Evolutionary conservation across 768 basidiomycete species (phyloP).

Genomic region (Pisolithus sp.): DNA sequence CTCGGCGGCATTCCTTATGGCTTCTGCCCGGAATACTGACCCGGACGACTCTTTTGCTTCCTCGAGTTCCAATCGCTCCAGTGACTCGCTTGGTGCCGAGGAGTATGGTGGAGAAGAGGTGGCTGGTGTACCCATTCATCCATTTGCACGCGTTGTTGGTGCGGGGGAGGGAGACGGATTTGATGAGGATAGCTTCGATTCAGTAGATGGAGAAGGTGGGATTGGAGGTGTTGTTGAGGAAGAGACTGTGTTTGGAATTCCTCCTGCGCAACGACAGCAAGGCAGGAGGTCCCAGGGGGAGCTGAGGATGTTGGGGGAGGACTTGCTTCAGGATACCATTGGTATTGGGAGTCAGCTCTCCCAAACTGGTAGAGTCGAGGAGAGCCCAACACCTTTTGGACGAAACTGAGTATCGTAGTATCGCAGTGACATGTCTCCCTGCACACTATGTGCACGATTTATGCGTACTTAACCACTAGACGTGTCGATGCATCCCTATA

Average conservation of each 20-base stretch:
- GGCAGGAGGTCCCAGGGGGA: constrained; percentile 19
- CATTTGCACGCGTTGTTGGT: constrained; percentile 44
- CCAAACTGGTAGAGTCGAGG: constrained; percentile 44
- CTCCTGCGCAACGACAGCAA: constrained; percentile 43
- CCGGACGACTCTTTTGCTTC: constrained; percentile 32
- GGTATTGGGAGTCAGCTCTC: constrained; percentile 51
- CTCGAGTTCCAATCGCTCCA: constrained; percentile 55
- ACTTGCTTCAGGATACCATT: constrained; percentile 57
- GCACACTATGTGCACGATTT: no score
- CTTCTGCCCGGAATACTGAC: constrained; percentile 30
- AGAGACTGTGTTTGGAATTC: constrained; percentile 66
- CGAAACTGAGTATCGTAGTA: constrained; percentile 7
- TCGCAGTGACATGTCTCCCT: neutral
- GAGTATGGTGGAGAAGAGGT: constrained; percentile 28
- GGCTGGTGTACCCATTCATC: constrained; percentile 47
- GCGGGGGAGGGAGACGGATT: constrained; percentile 33
- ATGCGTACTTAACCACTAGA: no score
- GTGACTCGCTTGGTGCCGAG: constrained; percentile 49
- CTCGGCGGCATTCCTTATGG: constrained; percentile 68
- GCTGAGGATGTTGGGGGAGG: constrained; percentile 56
- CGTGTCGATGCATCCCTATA: no score
- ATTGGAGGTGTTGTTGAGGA: constrained; percentile 35
- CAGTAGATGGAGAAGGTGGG: constrained; percentile 35
- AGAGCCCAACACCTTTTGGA: constrained; percentile 57
- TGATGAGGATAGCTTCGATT: constrained; percentile 44